Conservation (phyloP, 164 flowering plant species). For the Buxus sempervirens region DNA sequence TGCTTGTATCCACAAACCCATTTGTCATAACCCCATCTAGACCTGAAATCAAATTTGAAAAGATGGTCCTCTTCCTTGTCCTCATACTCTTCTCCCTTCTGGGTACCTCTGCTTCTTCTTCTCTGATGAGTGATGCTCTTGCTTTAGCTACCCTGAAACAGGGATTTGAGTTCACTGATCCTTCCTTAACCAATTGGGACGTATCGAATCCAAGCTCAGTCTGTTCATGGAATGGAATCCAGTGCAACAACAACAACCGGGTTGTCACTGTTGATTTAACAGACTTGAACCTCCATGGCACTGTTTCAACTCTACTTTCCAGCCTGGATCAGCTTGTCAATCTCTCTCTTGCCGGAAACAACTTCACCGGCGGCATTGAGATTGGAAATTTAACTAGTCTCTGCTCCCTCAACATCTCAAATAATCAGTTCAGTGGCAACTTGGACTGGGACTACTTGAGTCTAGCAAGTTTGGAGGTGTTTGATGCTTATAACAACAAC, state of each 20-base stretch:
- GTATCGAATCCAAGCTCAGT: constrained; percentile 47
- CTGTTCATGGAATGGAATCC: constrained; percentile 79
- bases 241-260: constrained; percentile 39
- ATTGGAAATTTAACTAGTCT: constrained; percentile 40
- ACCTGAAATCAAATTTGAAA: constrained; percentile 15
- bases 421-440: constrained; percentile 62
- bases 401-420: constrained; percentile 63
- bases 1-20: constrained; percentile 30
- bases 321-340: constrained; percentile 45
- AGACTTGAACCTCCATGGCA: constrained; percentile 55
- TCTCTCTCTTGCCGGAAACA: constrained; percentile 76
- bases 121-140: constrained; percentile 52
- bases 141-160: constrained; percentile 52
- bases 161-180: constrained; percentile 43
- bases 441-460: constrained; percentile 74
- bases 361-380: constrained; percentile 57
- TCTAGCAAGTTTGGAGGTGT: constrained; percentile 49
- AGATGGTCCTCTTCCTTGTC: constrained; percentile 37
- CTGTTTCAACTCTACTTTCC: constrained; percentile 45
- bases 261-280: constrained; percentile 64
- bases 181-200: constrained; percentile 47
- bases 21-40: constrained; percentile 14
- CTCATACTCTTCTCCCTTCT: constrained; percentile 48
- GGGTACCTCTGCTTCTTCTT: constrained; percentile 30
- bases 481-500: constrained; percentile 86